Base-by-base conservation (phyloP, 176 grass and related monocot species). In the Typha latifolia region DNA sequence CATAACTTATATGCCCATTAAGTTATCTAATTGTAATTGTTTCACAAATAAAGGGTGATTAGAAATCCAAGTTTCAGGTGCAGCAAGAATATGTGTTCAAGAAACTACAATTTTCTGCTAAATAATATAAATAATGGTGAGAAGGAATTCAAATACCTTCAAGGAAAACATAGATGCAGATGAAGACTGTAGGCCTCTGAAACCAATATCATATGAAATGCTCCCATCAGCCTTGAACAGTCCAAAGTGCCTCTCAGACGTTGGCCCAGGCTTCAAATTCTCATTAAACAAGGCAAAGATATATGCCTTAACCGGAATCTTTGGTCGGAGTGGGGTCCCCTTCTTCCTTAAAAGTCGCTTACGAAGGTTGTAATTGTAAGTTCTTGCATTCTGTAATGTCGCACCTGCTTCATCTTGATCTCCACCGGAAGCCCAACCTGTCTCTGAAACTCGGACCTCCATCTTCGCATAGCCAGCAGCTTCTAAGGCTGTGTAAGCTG, bases 261-360 rank as follows among this genome's bases (percentile, higher is more conserved):
- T 23, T 75, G 84, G 14, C 57, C 95, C 95, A 64, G 12, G 1
- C 71, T 99, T 99, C 1, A 32, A 66, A 80, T 99, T 80, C 77
- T 99, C 95, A 72, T 99, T 99, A 72, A 99, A 99, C 53, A 99
- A 84, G 0, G 95, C 95, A 87, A 99, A 99, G 61, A 93, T 81
- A 67, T 94, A 99, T 26, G 95, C 89, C 78, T 94, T 82, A 20
- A 87, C 83, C 48, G 70, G 78, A 67, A 31, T 85, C 43, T 94
- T 94, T 67, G 95, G 95, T 64, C 79, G 90, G 32, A 87, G 81
- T 81, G 95, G 89, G 69, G 95, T 99, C 73, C 95, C 95, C 50
- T 90, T 99, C 81, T 85, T 87, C 62, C 90, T 85, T 74, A 90
- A 90, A 52, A 99, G 81, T 16, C 86, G 69, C 63, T 99, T 99